These are phyloP conservation scores for Cetraspora pellucida DNA, from an alignment of 192 early-diverging fungal genomes.

Conservation along the genomic window DNA sequence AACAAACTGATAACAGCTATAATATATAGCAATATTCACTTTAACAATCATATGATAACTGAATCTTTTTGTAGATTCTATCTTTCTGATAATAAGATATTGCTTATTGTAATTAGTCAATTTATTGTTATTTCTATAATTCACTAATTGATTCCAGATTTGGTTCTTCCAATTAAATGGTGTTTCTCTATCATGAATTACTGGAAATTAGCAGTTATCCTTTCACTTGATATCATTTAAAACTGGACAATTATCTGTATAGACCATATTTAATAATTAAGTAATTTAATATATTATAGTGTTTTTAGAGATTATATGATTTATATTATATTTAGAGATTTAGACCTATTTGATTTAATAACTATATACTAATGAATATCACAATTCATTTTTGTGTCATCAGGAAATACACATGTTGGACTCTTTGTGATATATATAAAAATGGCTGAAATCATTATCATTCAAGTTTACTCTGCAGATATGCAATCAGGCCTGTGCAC, in stretches of 20 bases:
- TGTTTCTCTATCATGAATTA: not conserved
- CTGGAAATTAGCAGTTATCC: constrained; percentile 15
- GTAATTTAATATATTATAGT: no score
- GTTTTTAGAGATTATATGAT: not conserved
- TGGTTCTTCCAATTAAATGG: constrained; percentile 14
- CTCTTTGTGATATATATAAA: no score
- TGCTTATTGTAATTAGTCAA: constrained; percentile 4
- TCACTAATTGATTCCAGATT: constrained; percentile 14
- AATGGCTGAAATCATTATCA: no score
- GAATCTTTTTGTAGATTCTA: not conserved
- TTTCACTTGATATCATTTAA: not conserved
- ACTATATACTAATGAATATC: not conserved
- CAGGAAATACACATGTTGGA: no score
- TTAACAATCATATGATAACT: not conserved
- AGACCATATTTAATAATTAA: no score
- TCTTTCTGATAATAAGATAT: constrained; percentile 7
- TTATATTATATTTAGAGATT: constrained; percentile 7
- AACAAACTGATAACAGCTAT: constrained; percentile 8
- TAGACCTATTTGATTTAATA: constrained; percentile 11
- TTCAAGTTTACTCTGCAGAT: no score
- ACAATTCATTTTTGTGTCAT: not conserved
- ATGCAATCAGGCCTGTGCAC: no score
- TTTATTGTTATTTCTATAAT: constrained; percentile 19
- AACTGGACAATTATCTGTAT: not conserved
- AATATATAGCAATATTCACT: constrained; percentile 20